These are phyloP conservation scores for Lipomyces yamanashiensis DNA, from an alignment of 805 yeast species.

Conservation along the genomic window DNA sequence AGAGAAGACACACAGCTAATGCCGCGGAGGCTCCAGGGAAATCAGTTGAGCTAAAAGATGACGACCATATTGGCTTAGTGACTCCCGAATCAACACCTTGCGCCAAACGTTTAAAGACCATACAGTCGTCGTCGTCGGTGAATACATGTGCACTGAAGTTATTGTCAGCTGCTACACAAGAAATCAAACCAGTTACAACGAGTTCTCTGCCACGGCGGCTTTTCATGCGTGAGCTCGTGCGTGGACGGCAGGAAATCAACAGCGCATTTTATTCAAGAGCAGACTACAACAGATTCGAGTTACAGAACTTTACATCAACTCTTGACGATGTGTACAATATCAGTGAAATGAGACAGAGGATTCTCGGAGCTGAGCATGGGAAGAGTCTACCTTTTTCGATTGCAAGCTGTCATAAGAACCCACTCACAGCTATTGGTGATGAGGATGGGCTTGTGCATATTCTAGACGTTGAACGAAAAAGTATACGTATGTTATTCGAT, in stretches of 20 bases:
- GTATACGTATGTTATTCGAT: constrained; percentile 4
- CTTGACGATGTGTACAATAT: constrained; percentile 17
- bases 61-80: not conserved
- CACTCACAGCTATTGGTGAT: constrained; percentile 26
- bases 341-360: constrained; percentile 1
- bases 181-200: not conserved
- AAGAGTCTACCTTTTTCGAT: constrained; percentile 20
- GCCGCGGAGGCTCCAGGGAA: not conserved
- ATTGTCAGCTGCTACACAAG: not conserved
- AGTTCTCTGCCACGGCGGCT: constrained; percentile 12
- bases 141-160: not conserved
- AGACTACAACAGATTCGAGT: constrained; percentile 17
- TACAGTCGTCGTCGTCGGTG: not conserved
- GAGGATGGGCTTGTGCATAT: constrained; percentile 30
- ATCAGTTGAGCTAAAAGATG: not conserved
- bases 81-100: constrained; percentile 30
- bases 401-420: constrained; percentile 11
- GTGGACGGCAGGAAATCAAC: not conserved
- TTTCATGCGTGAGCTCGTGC: constrained; percentile 14
- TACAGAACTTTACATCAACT: constrained; percentile 16
- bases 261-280: constrained; percentile 17
- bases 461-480: constrained; percentile 9
- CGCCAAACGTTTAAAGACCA: not conserved
- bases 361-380: not conserved
- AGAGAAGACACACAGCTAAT: not conserved